A percentile compares a stretch with the other conserved stretches of the same genome.
Evolutionary conservation across 805 yeast species (phyloP).

Genomic region (Komagataella kurtzmanii): DNA sequence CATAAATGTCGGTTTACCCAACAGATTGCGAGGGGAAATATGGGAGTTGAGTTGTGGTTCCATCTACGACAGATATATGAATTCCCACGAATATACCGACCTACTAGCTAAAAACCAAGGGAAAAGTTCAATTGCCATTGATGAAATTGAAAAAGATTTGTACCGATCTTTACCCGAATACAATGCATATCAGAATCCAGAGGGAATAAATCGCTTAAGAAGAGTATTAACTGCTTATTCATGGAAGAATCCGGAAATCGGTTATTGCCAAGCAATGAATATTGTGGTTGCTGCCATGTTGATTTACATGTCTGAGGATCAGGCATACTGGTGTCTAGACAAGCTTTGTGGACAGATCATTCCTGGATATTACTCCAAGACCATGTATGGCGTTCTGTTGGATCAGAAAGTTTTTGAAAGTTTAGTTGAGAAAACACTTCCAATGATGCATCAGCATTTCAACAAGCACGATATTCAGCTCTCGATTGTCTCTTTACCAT

Average conservation of each 20-base stretch:
- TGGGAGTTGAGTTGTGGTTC: slow-evolving; percentile 94
- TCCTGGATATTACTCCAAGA: slow-evolving; percentile 92
- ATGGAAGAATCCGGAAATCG: slow-evolving; percentile 94
- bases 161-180: slow-evolving; percentile 93
- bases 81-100: slow-evolving; percentile 43
- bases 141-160: slow-evolving; percentile 92
- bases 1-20: slow-evolving; percentile 88
- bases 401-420: slow-evolving; percentile 93
- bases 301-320: slow-evolving; percentile 88
- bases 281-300: slow-evolving; percentile 72
- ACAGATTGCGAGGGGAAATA: slow-evolving; percentile 83
- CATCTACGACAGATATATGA: slow-evolving; percentile 54
- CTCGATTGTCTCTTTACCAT: slow-evolving; percentile 86
- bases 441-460: slow-evolving; percentile 76
- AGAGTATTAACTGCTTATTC: slow-evolving; percentile 88
- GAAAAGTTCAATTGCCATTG: slow-evolving; percentile 70
- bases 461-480: slow-evolving; percentile 72
- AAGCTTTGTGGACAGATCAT: slow-evolving; percentile 71
- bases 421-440: slow-evolving; percentile 81
- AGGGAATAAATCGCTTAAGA: slow-evolving; percentile 76
- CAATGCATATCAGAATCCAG: slow-evolving; percentile 78
- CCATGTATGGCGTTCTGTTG: slow-evolving; percentile 92
- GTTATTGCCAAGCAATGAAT: slow-evolving; percentile 98
- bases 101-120: slow-evolving; percentile 50
- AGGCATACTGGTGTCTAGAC: slow-evolving; percentile 88